Evolutionary conservation across 805 yeast genomes (phyloP), one percentile per base, ranked within the genome.

Genomic region (Kluyveromyces nonfermentans): DNA sequence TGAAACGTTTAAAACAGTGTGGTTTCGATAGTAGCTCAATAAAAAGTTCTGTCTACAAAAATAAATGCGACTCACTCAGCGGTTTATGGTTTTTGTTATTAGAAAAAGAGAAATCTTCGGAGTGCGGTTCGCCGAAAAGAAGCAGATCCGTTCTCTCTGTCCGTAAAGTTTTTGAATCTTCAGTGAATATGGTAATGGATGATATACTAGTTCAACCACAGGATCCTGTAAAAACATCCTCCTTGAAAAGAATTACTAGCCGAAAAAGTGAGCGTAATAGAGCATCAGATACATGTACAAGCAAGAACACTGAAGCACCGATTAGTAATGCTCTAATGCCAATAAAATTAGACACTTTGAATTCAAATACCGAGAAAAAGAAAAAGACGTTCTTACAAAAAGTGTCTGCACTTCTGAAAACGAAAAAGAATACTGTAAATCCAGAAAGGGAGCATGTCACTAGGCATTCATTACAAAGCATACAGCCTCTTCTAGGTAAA

Each of bases 1-100:
- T 86, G 38, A 80, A 81, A 46, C 73, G 74, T 40, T 54, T 87
- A 40, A 72, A 73, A 36, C 71, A 76, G 45, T 60, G 77, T 20
- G 82, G 85, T n/a, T 66, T 86, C 32, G 85, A 84, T 56, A 70
- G 73, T 2, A 82, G 78, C 12, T 62, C 71, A 1, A 64, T 88
- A 28, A 77, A 76, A 50, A 67, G 73, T 7, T 74, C 83, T 22
- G 78, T 87, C 3, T 54, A 64, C 22, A 70, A 73, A 45, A 72
- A 74, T 38, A 77, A 80, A 45, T 76, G 85, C 62, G 93, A 85
- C 60, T 69, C 86, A 0, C 64, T 84, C 14, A 77, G 84, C 12
- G 95, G 90, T 0, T 70, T 81, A 45, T 87, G 89, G 82, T 80
- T 80, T 37, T 65, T 86, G 16, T 62, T 79, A 15, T 62, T 82